A percentile compares a stretch with the other conserved stretches of the same genome.
Conservation (phyloP, 805 yeast species). For the Saccharomycopsis sp. region DNA sequence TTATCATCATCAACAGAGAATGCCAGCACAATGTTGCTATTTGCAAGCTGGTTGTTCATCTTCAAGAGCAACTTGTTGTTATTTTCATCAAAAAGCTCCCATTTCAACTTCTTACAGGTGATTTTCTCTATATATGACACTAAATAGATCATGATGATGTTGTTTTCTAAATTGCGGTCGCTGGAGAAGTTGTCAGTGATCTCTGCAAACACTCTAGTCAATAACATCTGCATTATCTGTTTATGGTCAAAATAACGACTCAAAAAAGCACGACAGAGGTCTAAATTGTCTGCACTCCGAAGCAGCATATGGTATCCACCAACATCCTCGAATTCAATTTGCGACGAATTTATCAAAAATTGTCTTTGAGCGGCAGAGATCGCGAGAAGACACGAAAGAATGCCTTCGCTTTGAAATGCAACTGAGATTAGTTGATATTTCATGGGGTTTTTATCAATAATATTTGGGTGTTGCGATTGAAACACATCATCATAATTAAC, state of each 20-base stretch:
- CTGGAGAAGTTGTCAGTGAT: background rate
- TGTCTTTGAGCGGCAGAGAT: conserved; percentile 12
- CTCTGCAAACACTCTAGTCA: conserved; percentile 5
- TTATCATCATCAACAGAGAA: background rate
- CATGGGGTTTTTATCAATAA: conserved; percentile 12
- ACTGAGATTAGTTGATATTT: conserved; percentile 16
- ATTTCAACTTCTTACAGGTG: conserved; percentile 10
- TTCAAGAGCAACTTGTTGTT: background rate
- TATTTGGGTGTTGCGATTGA: background rate
- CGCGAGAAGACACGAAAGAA: conserved; percentile 5
- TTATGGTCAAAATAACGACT: conserved; percentile 9
- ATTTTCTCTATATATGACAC: conserved; percentile 12
- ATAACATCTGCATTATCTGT: conserved; percentile 12
- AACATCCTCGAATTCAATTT: conserved; percentile 8
- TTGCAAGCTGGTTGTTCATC: background rate
- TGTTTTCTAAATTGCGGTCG: background rate
- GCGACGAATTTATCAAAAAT: conserved; percentile 5
- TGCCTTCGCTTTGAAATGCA: conserved; percentile 8
- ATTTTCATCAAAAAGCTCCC: conserved; percentile 10
- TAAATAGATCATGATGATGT: conserved; percentile 7
- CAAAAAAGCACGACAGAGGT: conserved; percentile 1
- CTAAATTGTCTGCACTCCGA: conserved; percentile 5
- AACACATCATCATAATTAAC: conserved; percentile 12
- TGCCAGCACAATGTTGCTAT: background rate
- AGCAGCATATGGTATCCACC: background rate